phyloP scores from a whole-genome alignment of 805 yeast species.

The Sungouiella blattae region DNA sequence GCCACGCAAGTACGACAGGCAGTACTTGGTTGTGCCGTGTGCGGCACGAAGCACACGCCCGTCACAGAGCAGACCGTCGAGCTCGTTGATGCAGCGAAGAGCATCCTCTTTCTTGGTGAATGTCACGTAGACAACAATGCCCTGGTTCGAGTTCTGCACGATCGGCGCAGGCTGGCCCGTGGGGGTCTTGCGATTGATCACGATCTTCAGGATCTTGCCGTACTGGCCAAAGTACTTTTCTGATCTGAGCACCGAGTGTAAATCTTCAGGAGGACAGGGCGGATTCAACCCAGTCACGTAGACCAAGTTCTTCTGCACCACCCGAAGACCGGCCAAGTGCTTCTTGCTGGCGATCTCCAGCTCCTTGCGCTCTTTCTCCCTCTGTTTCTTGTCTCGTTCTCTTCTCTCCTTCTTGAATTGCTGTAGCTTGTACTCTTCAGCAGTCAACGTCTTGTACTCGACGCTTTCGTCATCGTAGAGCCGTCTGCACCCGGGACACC shows the following conservation, averaged over 20 bases:
- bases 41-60: slow-evolving; percentile 91
- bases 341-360: slow-evolving; percentile 80
- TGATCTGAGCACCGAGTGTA: slow-evolving; percentile 75
- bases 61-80: slow-evolving; percentile 89
- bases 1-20: slow-evolving; percentile 93
- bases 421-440: slow-evolving; percentile 84
- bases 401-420: slow-evolving; percentile 76
- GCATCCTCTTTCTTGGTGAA: slow-evolving; percentile 94
- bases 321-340: slow-evolving; percentile 94
- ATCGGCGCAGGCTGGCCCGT: slow-evolving; percentile 19
- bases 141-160: slow-evolving; percentile 51
- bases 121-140: slow-evolving; percentile 94
- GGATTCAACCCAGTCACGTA: slow-evolving; percentile 95
- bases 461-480: slow-evolving; percentile 90
- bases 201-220: slow-evolving; percentile 91
- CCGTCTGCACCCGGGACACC: slow-evolving; percentile 97
- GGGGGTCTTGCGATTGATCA: slow-evolving; percentile 76
- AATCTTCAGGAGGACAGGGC: slow-evolving; percentile 74
- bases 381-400: slow-evolving; percentile 77
- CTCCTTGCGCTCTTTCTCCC: slow-evolving; percentile 89
- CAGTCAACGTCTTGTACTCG: slow-evolving; percentile 75
- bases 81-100: slow-evolving; percentile 83
- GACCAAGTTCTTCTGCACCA: slow-evolving; percentile 95
- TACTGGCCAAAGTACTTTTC: slow-evolving; percentile 98
- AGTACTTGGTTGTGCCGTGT: slow-evolving; percentile 97